Evolutionary conservation across 306 rosid species (phyloP).

Genomic region (Sphenostylis stenocarpa): DNA sequence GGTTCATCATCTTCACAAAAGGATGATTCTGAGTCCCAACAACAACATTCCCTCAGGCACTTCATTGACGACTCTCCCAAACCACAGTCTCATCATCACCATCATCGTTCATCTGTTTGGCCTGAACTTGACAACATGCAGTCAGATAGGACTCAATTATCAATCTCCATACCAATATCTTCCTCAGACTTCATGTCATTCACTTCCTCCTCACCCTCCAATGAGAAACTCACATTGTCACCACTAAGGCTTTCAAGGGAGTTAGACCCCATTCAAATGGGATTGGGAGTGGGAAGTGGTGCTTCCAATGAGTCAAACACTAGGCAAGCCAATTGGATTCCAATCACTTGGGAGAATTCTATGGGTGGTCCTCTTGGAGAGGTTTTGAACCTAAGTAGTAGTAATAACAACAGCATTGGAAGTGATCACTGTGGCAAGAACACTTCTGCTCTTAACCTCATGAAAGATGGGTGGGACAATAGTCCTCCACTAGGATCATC

Average conservation of each 20-base stretch:
- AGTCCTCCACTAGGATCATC: slow-evolving; percentile 82
- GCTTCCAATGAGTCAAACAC: slow-evolving; percentile 34
- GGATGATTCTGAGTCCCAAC: slow-evolving; percentile 47
- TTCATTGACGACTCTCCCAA: slow-evolving; percentile 78
- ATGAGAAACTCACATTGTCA: slow-evolving; percentile 63
- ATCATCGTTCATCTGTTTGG: slow-evolving; percentile 44
- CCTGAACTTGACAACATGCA: slow-evolving; percentile 49
- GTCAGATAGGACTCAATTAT: slow-evolving; percentile 68
- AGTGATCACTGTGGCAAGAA: slow-evolving; percentile 44
- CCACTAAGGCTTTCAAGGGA: slow-evolving; percentile 68
- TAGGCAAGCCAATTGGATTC: slow-evolving; percentile 72
- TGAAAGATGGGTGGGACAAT: slow-evolving; percentile 77
- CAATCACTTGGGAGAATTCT: slow-evolving; percentile 77
- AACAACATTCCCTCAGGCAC: slow-evolving; percentile 63
- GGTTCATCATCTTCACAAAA: slow-evolving; percentile 52
- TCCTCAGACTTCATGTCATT: slow-evolving; percentile 54
- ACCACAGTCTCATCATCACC: slow-evolving; percentile 38
- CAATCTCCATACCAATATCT: slow-evolving; percentile 66
- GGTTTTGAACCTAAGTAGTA: slow-evolving; percentile 64
- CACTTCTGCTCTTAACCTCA: slow-evolving; percentile 70
- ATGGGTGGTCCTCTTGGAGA: slow-evolving; percentile 96
- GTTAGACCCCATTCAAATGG: slow-evolving; percentile 58
- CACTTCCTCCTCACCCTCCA: slow-evolving; percentile 49
- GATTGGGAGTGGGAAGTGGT: slow-evolving; percentile 47
- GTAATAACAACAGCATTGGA: neutral